phyloP scores from a whole-genome alignment of 345 rosid genomes.

The Salix exigua region DNA sequence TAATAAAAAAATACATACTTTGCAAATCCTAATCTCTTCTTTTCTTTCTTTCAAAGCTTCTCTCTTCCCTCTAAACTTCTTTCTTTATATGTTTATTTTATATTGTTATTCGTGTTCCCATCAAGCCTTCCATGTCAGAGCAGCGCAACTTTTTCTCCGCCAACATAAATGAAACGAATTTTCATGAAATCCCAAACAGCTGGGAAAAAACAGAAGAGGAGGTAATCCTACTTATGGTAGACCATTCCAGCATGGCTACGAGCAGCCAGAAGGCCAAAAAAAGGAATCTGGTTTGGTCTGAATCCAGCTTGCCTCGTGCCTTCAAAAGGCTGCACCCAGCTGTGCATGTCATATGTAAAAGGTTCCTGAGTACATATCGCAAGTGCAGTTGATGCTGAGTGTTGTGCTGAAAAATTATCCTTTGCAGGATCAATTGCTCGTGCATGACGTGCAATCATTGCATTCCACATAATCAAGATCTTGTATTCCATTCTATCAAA shows the following conservation, averaged over 20 bases:
- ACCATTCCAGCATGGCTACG: slow-evolving; percentile 49
- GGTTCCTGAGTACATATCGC: slow-evolving; percentile 54
- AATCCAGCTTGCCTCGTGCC: slow-evolving; percentile 46
- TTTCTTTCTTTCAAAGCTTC: too few relatives aligned
- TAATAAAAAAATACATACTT: too few relatives aligned
- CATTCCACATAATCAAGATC: slow-evolving; percentile 54
- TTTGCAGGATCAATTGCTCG: slow-evolving; percentile 40
- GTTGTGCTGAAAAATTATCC: slow-evolving; percentile 42
- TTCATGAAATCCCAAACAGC: too few relatives aligned
- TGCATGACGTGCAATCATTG: slow-evolving; percentile 54
- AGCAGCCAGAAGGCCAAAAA: slow-evolving; percentile 54
- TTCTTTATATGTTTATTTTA: too few relatives aligned
- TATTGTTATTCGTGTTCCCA: too few relatives aligned
- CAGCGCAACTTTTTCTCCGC: too few relatives aligned
- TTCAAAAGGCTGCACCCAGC: slow-evolving; percentile 55
- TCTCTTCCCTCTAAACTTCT: too few relatives aligned
- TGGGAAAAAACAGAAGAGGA: too few relatives aligned
- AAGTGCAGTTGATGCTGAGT: slow-evolving; percentile 38
- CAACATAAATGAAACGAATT: too few relatives aligned
- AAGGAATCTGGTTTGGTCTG: slow-evolving; percentile 51
- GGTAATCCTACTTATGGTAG: slow-evolving; percentile 9
- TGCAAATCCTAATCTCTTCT: too few relatives aligned
- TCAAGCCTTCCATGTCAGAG: too few relatives aligned
- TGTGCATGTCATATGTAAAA: too few relatives aligned
- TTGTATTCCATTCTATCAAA: slow-evolving; percentile 24